Evolutionary conservation across 495 filamentous ascomycete species (phyloP).

Genomic region (Talaromyces stipitatus): DNA sequence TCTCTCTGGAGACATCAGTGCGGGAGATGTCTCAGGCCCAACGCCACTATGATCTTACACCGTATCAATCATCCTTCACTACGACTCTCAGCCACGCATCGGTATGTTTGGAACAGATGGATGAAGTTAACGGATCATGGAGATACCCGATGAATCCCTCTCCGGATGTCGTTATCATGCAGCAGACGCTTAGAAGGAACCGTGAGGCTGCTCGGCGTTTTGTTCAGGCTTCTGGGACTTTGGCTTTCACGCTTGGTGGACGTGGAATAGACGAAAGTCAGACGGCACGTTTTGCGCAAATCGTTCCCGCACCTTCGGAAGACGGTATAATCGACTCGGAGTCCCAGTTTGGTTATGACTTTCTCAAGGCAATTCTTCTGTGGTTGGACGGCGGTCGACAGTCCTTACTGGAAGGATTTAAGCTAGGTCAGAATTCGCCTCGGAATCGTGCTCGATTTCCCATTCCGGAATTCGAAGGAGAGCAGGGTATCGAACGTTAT

Average conservation of each 20-base stretch:
- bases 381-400: constrained; percentile 53
- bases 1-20: constrained; percentile 37
- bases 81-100: constrained; percentile 40
- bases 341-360: constrained; percentile 54
- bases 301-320: constrained; percentile 43
- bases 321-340: constrained; percentile 27
- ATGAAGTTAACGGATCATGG: constrained; percentile 48
- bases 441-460: constrained; percentile 40
- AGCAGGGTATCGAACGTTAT: constrained; percentile 45
- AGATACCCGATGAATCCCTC: constrained; percentile 52
- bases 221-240: constrained; percentile 58
- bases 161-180: constrained; percentile 41
- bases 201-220: constrained; percentile 56
- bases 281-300: constrained; percentile 31
- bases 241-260: constrained; percentile 48
- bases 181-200: constrained; percentile 49
- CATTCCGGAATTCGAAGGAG: constrained; percentile 37
- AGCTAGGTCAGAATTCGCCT: constrained; percentile 24
- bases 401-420: constrained; percentile 48
- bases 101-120: constrained; percentile 44
- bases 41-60: constrained; percentile 17
- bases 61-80: constrained; percentile 37
- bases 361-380: constrained; percentile 55
- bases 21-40: constrained; percentile 17
- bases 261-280: constrained; percentile 14